Percentiles rank a stretch among this genome's conserved stretches.
Conservation (phyloP, 257 asterid species). For the Scutellaria barbata region DNA sequence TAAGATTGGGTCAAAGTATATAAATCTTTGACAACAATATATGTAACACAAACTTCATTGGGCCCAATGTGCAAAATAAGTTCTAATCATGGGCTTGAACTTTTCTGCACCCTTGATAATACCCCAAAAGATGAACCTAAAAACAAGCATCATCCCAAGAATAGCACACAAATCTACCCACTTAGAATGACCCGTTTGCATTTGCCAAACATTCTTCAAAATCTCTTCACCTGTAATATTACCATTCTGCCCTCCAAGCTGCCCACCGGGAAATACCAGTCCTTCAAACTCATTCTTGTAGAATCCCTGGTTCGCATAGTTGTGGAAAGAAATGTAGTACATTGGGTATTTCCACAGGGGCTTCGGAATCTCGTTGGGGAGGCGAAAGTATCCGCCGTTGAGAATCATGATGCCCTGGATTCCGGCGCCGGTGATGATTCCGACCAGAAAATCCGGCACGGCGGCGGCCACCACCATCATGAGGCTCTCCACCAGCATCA, state of each 20-base stretch:
- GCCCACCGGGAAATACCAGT: constrained; percentile 34
- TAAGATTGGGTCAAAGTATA: too few species aligned
- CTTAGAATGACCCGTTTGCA: constrained; percentile 43
- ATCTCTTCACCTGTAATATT: constrained; percentile 37
- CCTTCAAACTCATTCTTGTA: constrained; percentile 51
- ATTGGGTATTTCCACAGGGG: constrained; percentile 51
- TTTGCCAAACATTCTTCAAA: constrained; percentile 39
- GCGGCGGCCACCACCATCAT: constrained; percentile 55
- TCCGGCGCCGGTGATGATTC: constrained; percentile 49
- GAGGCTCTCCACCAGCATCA: constrained; percentile 56
- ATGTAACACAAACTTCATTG: not conserved
- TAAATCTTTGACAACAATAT: too few species aligned
- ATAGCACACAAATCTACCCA: constrained; percentile 43
- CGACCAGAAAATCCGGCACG: constrained; percentile 48
- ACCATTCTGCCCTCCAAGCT: constrained; percentile 16
- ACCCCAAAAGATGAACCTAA: constrained; percentile 37
- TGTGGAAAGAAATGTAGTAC: constrained; percentile 50
- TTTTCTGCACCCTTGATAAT: constrained; percentile 35
- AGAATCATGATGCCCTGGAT: constrained; percentile 48
- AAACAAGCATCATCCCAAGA: constrained; percentile 40
- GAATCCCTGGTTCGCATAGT: constrained; percentile 46
- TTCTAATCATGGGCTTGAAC: constrained; percentile 36
- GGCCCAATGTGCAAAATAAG: not conserved
- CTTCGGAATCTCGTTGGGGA: constrained; percentile 47
- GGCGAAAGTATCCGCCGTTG: constrained; percentile 48